A percentile compares a stretch with the other conserved stretches of the same genome.
phyloP scores from a whole-genome alignment of 2,329 filamentous ascomycete species.

The Colletotrichum godetiae region DNA sequence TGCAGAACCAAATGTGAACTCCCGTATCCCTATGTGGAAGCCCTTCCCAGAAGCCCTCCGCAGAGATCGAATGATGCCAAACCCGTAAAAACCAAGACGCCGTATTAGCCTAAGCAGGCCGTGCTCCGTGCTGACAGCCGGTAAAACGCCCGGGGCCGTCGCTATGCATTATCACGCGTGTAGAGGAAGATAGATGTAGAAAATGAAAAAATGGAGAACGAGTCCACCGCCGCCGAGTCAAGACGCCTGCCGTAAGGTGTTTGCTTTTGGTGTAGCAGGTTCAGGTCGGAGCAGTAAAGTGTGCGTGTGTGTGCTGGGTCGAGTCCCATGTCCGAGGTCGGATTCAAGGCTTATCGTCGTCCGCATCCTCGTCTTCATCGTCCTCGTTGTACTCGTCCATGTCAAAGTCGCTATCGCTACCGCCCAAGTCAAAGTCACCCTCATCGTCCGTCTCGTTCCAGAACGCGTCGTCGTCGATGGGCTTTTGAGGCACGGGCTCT shows the following conservation, averaged over 20 bases:
- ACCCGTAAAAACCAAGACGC: conserved; percentile 27
- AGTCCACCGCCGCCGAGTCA: neutral
- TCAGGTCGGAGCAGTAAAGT: neutral
- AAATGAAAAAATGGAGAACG: neutral
- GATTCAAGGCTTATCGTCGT: conserved; percentile 21
- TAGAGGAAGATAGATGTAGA: conserved; percentile 8
- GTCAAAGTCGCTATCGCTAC: conserved; percentile 75
- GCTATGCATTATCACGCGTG: conserved; percentile 37
- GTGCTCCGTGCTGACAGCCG: conserved; percentile 23
- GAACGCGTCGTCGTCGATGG: conserved; percentile 79
- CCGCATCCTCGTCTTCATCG: conserved; percentile 67
- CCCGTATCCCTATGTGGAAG: conserved; percentile 11
- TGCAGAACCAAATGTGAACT: conserved; percentile 16
- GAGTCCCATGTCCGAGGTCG: neutral
- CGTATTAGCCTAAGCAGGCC: conserved; percentile 26
- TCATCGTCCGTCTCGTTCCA: conserved; percentile 83
- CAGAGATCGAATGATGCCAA: conserved; percentile 31
- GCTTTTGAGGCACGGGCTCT: conserved; percentile 69
- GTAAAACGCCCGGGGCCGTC: conserved; percentile 36
- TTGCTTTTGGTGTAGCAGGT: neutral
- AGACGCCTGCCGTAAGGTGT: neutral
- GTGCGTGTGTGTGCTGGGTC: neutral
- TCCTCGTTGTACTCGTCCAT: conserved; percentile 70
- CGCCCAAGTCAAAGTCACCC: conserved; percentile 74
- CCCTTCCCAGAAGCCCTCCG: conserved; percentile 21